These are phyloP conservation scores for Apophysomyces sp. DNA, from an alignment of 371 early-diverging fungal species.

Conservation along the genomic window DNA sequence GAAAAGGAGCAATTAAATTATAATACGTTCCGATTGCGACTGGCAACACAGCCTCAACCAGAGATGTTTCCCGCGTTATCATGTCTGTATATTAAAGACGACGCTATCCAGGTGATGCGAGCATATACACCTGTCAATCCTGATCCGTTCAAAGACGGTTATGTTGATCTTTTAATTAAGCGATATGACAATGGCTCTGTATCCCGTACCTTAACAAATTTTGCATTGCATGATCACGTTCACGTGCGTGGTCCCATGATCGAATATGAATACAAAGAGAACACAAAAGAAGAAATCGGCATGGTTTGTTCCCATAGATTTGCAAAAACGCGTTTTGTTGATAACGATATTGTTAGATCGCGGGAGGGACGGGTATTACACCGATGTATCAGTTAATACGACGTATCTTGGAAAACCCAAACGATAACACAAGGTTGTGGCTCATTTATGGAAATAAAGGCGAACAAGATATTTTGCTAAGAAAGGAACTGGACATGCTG, in stretches of 20 bases:
- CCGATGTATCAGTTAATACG: constrained; percentile 91
- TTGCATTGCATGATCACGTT: constrained; percentile 40
- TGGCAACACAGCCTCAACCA: constrained; percentile 17
- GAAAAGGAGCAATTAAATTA: constrained; percentile 28
- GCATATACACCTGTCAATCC: constrained; percentile 62
- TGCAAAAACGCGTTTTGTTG: not conserved
- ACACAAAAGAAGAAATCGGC: constrained; percentile 48
- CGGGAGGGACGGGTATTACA: constrained; percentile 92
- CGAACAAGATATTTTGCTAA: constrained; percentile 83
- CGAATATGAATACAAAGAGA: constrained; percentile 44
- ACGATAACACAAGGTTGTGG: constrained; percentile 68
- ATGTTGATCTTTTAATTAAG: constrained; percentile 65
- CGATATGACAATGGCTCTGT: constrained; percentile 58
- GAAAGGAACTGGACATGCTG: constrained; percentile 77
- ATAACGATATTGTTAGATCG: constrained; percentile 55
- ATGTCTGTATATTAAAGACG: constrained; percentile 65
- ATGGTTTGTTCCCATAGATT: constrained; percentile 48
- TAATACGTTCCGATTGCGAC: constrained; percentile 33
- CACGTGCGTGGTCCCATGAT: constrained; percentile 63
- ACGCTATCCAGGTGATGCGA: constrained; percentile 66
- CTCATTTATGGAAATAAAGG: constrained; percentile 90
- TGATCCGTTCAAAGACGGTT: constrained; percentile 42
- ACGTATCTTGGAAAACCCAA: constrained; percentile 75
- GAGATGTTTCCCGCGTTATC: constrained; percentile 39
- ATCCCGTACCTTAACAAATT: constrained; percentile 44